Evolutionary conservation across 139 green algal species (phyloP).

Genomic region (Coelastrella sp.): DNA sequence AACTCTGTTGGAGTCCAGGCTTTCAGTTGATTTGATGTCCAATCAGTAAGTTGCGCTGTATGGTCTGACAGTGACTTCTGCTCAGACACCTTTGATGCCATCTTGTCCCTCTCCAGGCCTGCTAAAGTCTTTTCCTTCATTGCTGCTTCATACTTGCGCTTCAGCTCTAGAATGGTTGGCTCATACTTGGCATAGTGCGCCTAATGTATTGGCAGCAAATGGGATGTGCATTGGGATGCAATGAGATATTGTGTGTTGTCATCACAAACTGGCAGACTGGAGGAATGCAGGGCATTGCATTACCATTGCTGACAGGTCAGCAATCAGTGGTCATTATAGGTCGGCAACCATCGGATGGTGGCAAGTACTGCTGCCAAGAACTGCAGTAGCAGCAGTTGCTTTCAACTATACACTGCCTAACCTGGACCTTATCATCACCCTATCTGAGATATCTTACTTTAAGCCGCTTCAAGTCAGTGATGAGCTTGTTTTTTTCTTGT

Average conservation of each 20-base stretch:
- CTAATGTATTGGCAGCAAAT: constrained; percentile 33
- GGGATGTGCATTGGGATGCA: too few species aligned
- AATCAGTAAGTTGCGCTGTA: too few species aligned
- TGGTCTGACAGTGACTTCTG: too few species aligned
- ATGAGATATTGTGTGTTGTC: too few species aligned
- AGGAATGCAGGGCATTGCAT: too few species aligned
- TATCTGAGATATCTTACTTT: constrained; percentile 58
- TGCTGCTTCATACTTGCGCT: constrained; percentile 85
- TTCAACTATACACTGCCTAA: too few species aligned
- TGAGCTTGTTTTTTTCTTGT: constrained; percentile 92
- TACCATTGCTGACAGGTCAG: too few species aligned
- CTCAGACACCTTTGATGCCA: constrained; percentile 50
- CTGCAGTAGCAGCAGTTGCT: background rate
- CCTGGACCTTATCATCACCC: constrained; percentile 35
- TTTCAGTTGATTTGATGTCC: too few species aligned
- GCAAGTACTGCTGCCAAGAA: background rate
- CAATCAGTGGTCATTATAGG: too few species aligned
- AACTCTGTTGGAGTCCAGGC: too few species aligned
- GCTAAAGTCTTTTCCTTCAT: constrained; percentile 92
- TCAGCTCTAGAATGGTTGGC: constrained; percentile 88
- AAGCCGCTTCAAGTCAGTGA: constrained; percentile 83
- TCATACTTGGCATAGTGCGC: constrained; percentile 88
- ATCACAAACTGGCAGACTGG: too few species aligned
- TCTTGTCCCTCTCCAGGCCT: constrained; percentile 77
- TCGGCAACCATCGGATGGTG: too few species aligned